Percentiles rank a stretch among this genome's conserved stretches.
Conservation (phyloP, 768 basidiomycete genomes). For the Tricholomella constricta region DNA sequence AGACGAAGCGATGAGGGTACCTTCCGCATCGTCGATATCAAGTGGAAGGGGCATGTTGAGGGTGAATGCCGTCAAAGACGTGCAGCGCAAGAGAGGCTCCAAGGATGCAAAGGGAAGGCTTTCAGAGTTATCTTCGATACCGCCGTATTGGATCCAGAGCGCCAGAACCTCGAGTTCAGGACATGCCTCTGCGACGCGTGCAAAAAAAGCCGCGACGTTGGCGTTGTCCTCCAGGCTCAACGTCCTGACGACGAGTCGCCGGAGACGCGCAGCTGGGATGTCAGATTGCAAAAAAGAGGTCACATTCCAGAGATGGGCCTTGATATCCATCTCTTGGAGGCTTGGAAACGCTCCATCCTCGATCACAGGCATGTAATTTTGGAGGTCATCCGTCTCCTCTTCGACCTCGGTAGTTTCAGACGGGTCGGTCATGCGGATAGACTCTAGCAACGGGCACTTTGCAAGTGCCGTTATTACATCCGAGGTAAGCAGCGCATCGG, state of each 20-base stretch:
- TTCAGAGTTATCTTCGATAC: background rate
- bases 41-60: slow-evolving; percentile 2
- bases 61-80: slow-evolving; percentile 3
- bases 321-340: slow-evolving; percentile 9
- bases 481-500: slow-evolving; percentile 10
- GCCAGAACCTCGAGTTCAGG: slow-evolving; percentile 6
- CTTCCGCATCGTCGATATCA: slow-evolving; percentile 11
- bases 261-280: slow-evolving; percentile 9
- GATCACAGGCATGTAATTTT: slow-evolving; percentile 15
- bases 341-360: slow-evolving; percentile 8
- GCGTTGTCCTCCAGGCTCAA: slow-evolving; percentile 2
- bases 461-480: slow-evolving; percentile 14
- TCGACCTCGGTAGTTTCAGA: background rate
- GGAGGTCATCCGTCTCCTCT: slow-evolving; percentile 5
- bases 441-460: slow-evolving; percentile 9
- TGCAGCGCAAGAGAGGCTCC: slow-evolving; percentile 9
- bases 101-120: slow-evolving; percentile 6
- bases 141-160: background rate
- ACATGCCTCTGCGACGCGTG: slow-evolving; percentile 7
- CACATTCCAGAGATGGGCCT: slow-evolving; percentile 14
- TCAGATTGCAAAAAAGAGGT: slow-evolving; percentile 4
- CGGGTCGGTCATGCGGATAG: background rate
- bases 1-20: slow-evolving; percentile 3
- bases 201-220: slow-evolving; percentile 5
- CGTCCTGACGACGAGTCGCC: slow-evolving; percentile 6